These are phyloP conservation scores for Pseudevernia furfuracea DNA, from an alignment of 495 filamentous ascomycete species.

Conservation along the genomic window DNA sequence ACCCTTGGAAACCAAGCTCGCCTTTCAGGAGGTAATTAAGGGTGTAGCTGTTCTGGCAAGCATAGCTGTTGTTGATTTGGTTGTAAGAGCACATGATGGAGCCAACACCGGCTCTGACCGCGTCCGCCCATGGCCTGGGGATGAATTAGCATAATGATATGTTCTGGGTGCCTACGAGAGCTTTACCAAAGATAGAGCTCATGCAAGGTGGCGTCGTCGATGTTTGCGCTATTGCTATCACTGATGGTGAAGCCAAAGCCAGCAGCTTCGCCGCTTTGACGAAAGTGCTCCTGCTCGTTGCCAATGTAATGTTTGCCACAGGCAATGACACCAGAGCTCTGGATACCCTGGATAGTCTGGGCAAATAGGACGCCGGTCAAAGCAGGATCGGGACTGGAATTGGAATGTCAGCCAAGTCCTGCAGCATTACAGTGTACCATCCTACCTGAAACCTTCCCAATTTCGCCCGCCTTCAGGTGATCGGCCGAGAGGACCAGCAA, in stretches of 20 bases:
- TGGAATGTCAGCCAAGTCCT: not conserved
- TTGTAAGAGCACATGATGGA: conserved; percentile 94
- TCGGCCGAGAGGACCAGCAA: conserved; percentile 77
- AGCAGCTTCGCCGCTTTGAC: conserved; percentile 57
- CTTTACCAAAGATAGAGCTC: conserved; percentile 80
- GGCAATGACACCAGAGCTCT: conserved; percentile 73
- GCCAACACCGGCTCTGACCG: conserved; percentile 68
- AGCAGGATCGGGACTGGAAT: conserved; percentile 66
- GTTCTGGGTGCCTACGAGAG: conserved; percentile 29
- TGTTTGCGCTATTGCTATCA: conserved; percentile 65
- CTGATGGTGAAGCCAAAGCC: conserved; percentile 57
- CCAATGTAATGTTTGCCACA: conserved; percentile 75
- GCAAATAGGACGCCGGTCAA: conserved; percentile 66
- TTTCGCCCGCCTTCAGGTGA: conserved; percentile 74
- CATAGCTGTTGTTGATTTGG: conserved; percentile 68
- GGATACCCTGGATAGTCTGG: conserved; percentile 72
- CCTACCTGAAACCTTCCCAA: conserved; percentile 57
- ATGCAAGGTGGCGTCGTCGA: conserved; percentile 92
- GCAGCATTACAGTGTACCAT: not conserved
- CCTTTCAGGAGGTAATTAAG: conserved; percentile 80
- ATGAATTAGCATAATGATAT: conserved; percentile 2
- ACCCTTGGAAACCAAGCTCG: conserved; percentile 92
- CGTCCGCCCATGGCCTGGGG: conserved; percentile 61
- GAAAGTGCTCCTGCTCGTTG: conserved; percentile 77
- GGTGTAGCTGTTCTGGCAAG: conserved; percentile 61